Conservation (phyloP, 176 grass and related monocot genomes). For the Elymus sibiricus region DNA sequence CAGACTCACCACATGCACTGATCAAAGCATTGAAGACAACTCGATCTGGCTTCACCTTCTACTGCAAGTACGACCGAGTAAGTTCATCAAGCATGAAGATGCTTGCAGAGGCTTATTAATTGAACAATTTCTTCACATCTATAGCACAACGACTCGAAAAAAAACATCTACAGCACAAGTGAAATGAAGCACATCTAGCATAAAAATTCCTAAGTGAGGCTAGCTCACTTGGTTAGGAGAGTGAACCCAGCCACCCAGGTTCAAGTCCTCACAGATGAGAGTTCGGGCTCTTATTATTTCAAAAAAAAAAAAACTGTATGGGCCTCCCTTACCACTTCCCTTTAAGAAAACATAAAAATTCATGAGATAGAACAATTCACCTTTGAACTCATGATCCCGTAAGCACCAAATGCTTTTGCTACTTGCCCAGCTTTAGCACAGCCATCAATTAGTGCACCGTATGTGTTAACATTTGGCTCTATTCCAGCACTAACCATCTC, state of each 20-base stretch:
- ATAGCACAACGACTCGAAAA: neutral
- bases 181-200: neutral
- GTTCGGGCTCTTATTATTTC: neutral
- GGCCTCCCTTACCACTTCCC: neutral
- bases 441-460: constrained; percentile 92
- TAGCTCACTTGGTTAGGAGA: neutral
- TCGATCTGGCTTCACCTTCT: constrained; percentile 99
- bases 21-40: constrained; percentile 99
- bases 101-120: neutral
- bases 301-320: neutral
- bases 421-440: constrained; percentile 94
- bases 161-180: constrained; percentile 8
- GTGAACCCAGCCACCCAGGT: neutral
- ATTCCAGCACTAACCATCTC: constrained; percentile 95
- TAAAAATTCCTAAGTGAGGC: neutral
- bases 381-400: constrained; percentile 96
- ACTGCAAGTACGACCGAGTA: constrained; percentile 76
- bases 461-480: constrained; percentile 94
- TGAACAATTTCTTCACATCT: constrained; percentile 14
- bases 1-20: constrained; percentile 96
- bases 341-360: neutral
- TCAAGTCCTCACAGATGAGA: neutral
- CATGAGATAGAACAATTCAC: constrained; percentile 46
- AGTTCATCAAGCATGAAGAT: constrained; percentile 38
- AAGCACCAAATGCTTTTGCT: constrained; percentile 98